A percentile compares a stretch with the other conserved stretches of the same genome.
Evolutionary conservation across 208 protist genomes (phyloP).

Genomic region (Acanthamoeba lenticulata): DNA sequence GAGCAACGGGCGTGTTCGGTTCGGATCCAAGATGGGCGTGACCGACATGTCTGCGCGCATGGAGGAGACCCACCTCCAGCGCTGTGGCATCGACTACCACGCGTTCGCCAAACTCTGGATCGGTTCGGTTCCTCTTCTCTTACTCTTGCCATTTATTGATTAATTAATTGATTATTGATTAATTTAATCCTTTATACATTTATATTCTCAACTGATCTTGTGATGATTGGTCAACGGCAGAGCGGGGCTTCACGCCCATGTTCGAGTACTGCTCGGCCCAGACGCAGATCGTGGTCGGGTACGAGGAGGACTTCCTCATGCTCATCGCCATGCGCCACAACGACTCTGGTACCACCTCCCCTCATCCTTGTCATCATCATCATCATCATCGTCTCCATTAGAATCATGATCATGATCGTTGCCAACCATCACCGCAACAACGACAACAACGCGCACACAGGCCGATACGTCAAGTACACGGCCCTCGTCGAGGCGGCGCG

Average conservation of each 20-base stretch:
- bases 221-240: background rate
- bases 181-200: no score
- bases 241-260: conserved; percentile 27
- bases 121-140: background rate
- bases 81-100: conserved; percentile 36
- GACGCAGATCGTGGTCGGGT: conserved; percentile 43
- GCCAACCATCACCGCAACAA: no score
- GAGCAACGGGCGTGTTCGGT: background rate
- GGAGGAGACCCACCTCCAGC: conserved; percentile 35
- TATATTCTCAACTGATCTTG: background rate
- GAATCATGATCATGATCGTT: background rate
- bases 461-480: conserved; percentile 14
- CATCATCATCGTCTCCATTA: no score
- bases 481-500: background rate
- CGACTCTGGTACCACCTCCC: background rate
- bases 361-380: no score
- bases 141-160: no score
- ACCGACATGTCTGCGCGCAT: conserved; percentile 7
- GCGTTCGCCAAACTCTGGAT: background rate
- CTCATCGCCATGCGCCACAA: conserved; percentile 52
- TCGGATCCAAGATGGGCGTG: conserved; percentile 52
- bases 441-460: no score
- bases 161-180: no score
- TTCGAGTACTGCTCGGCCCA: conserved; percentile 46
- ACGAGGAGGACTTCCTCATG: conserved; percentile 58